Evolutionary conservation across 2,329 filamentous ascomycete genomes (phyloP).

Genomic region (Claviceps sp.): DNA sequence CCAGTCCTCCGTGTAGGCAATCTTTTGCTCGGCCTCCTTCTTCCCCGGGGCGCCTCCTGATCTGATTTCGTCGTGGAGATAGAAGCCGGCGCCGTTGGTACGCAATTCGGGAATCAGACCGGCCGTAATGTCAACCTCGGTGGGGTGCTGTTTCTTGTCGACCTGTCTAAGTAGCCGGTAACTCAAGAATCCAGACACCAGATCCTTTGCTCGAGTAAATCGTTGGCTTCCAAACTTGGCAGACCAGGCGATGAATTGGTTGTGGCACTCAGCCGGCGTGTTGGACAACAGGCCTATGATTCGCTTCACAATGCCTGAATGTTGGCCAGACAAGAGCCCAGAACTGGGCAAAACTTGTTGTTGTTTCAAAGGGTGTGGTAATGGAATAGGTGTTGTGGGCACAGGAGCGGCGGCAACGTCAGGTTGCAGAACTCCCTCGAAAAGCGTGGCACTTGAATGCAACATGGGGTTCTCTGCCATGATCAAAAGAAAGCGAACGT

Average conservation of each 20-base stretch:
- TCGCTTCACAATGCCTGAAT: conserved; percentile 76
- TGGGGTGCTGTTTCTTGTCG: conserved; percentile 44
- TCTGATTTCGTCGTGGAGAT: conserved; percentile 66
- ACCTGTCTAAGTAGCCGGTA: conserved; percentile 63
- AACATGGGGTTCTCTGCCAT: conserved; percentile 68
- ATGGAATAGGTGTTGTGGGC: background rate
- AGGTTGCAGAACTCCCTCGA: conserved; percentile 26
- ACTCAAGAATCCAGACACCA: conserved; percentile 66
- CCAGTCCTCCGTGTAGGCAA: conserved; percentile 73
- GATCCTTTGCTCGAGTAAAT: conserved; percentile 62
- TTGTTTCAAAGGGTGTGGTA: background rate
- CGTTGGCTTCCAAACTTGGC: conserved; percentile 52
- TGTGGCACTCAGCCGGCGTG: conserved; percentile 60
- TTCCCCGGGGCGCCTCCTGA: conserved; percentile 34
- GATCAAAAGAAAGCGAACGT: conserved; percentile 67
- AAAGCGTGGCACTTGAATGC: conserved; percentile 30
- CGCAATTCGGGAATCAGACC: conserved; percentile 63
- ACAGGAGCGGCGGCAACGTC: conserved; percentile 7
- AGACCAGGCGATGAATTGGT: conserved; percentile 67
- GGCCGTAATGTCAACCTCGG: conserved; percentile 46
- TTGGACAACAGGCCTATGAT: conserved; percentile 71
- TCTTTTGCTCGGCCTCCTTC: conserved; percentile 40
- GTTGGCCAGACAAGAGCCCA: conserved; percentile 45
- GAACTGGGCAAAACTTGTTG: conserved; percentile 16
- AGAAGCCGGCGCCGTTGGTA: conserved; percentile 39